These are phyloP conservation scores for Cicer arietinum DNA, from an alignment of 306 rosid genomes.

Conservation along the genomic window DNA sequence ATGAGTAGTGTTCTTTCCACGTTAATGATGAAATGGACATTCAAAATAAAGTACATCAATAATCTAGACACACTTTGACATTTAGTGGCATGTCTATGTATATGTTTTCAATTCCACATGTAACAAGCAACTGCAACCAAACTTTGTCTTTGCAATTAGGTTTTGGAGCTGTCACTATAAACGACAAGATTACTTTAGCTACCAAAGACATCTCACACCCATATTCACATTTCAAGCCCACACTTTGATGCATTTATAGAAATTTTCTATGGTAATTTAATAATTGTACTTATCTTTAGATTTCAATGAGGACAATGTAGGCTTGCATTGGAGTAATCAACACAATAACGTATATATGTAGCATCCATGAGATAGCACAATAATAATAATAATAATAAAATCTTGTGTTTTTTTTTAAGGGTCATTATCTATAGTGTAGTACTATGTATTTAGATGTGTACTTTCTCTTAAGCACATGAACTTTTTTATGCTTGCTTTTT, in stretches of 20 bases:
- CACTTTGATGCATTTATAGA: slow-evolving; percentile 29
- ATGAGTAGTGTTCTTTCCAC: slow-evolving; percentile 38
- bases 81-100: slow-evolving; percentile 39
- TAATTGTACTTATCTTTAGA: slow-evolving; percentile 44
- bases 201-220: slow-evolving; percentile 39
- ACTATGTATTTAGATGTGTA: slow-evolving; percentile 39
- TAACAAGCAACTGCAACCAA: slow-evolving; percentile 52
- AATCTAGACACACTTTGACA: slow-evolving; percentile 44
- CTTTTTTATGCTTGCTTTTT: slow-evolving; percentile 38
- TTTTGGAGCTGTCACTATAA: slow-evolving; percentile 49
- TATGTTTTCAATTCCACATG: slow-evolving; percentile 50
- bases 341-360: slow-evolving; percentile 19
- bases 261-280: slow-evolving; percentile 34
- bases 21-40: slow-evolving; percentile 45
- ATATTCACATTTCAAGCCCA: slow-evolving; percentile 39
- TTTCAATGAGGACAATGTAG: slow-evolving; percentile 40
- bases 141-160: slow-evolving; percentile 50
- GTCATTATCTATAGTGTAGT: not conserved
- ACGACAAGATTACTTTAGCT: slow-evolving; percentile 44
- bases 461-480: slow-evolving; percentile 24
- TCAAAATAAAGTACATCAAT: slow-evolving; percentile 25
- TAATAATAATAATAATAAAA: too few relatives aligned
- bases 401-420: too few relatives aligned
- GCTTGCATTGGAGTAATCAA: slow-evolving; percentile 42
- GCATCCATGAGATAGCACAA: slow-evolving; percentile 15